Conservation (phyloP, 2,329 filamentous ascomycete genomes). For the Diplodia intermedia region DNA sequence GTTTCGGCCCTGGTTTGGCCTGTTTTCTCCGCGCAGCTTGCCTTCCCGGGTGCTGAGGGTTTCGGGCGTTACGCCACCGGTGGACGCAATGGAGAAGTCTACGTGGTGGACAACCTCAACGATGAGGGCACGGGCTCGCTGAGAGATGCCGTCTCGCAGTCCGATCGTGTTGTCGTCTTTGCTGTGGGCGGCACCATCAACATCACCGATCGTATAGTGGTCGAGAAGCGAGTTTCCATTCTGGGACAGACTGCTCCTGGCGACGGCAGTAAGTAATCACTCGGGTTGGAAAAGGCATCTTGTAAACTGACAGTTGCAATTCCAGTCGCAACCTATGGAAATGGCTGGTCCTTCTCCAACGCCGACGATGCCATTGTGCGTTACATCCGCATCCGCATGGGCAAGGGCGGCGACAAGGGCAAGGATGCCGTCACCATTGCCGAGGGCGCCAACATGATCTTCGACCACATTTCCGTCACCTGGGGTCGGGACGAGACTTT, state of each 20-base stretch:
- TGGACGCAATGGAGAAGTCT: constrained; percentile 56
- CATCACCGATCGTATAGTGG: constrained; percentile 55
- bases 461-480: constrained; percentile 61
- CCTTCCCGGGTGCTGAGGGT: constrained; percentile 60
- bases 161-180: constrained; percentile 60
- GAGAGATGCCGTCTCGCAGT: constrained; percentile 57
- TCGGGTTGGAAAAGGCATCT: no score
- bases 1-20: constrained; percentile 30
- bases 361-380: constrained; percentile 61
- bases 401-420: constrained; percentile 57
- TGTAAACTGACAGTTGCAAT: constrained; percentile 38
- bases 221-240: constrained; percentile 58
- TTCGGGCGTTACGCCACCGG: constrained; percentile 57
- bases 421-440: constrained; percentile 64
- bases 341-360: constrained; percentile 61
- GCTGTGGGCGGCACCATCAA: constrained; percentile 59
- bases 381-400: constrained; percentile 64
- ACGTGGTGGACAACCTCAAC: constrained; percentile 58
- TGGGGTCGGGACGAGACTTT: constrained; percentile 66
- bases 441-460: constrained; percentile 61
- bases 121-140: constrained; percentile 59
- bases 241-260: constrained; percentile 60
- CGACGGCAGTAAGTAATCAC: constrained; percentile 44
- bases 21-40: constrained; percentile 39
- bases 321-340: constrained; percentile 59